Conservation (phyloP, 352 stramenopile genomes). For the Globisporangium alternatum region DNA sequence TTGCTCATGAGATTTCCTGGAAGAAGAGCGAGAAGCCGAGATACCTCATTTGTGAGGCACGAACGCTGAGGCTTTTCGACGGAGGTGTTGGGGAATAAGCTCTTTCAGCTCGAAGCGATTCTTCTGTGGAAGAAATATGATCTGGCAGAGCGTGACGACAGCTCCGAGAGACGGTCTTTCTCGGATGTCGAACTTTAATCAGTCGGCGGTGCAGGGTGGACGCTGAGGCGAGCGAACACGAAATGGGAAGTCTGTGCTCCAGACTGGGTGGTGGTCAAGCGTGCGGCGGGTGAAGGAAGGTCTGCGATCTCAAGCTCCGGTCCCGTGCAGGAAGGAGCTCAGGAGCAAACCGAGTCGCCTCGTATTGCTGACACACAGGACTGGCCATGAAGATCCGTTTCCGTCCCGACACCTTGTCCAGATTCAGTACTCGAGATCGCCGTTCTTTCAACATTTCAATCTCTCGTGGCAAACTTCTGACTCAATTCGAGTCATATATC, state of each 20-base stretch:
- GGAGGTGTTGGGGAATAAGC: neutral
- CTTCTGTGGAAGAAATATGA: conserved; percentile 1
- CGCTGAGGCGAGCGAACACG: neutral
- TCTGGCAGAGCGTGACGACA: neutral
- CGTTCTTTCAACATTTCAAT: neutral
- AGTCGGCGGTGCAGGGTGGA: neutral
- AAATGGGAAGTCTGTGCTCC: too few relatives aligned
- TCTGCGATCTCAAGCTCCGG: too few relatives aligned
- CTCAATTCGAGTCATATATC: too few relatives aligned
- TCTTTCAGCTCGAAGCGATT: neutral
- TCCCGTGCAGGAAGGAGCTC: too few relatives aligned
- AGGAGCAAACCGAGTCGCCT: too few relatives aligned
- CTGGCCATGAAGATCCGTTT: neutral
- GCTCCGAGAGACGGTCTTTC: neutral
- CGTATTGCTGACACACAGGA: neutral
- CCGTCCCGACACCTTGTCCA: neutral
- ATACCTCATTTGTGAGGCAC: neutral
- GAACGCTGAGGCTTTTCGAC: neutral
- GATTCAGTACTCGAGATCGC: neutral
- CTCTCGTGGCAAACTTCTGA: too few relatives aligned
- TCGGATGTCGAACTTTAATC: neutral
- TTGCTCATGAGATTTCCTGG: neutral
- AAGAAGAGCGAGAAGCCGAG: neutral
- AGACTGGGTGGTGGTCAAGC: too few relatives aligned
- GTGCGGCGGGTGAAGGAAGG: too few relatives aligned